phyloP scores from a whole-genome alignment of 441 rosid genomes.

The Bruguiera hainesii region DNA sequence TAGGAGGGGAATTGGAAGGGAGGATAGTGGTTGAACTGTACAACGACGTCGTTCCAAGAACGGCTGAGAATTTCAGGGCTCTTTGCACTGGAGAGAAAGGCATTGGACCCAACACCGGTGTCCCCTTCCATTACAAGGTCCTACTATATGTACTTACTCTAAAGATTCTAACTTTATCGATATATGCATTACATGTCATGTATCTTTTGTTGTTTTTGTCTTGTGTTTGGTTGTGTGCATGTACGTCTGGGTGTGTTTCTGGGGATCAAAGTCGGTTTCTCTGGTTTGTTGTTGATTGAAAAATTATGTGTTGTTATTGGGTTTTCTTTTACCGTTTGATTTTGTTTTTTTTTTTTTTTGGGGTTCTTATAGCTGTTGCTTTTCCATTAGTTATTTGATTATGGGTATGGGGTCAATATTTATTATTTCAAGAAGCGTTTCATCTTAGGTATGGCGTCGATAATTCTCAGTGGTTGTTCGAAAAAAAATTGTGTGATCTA shows the following conservation, averaged over 20 bases:
- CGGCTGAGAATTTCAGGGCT: constrained; percentile 89
- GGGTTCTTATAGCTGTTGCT: neutral
- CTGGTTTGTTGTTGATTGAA: neutral
- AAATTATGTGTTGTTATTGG: neutral
- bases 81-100: constrained; percentile 94
- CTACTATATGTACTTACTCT: constrained; percentile 2
- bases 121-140: constrained; percentile 91
- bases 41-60: constrained; percentile 81
- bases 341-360: neutral
- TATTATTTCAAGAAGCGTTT: too few relatives aligned
- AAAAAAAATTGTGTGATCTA: neutral
- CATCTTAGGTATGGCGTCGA: neutral
- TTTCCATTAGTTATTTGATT: too few relatives aligned
- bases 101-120: constrained; percentile 70
- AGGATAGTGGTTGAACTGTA: constrained; percentile 85
- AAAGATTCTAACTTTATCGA: neutral
- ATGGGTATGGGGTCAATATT: too few relatives aligned
- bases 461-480: neutral
- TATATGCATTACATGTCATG: neutral
- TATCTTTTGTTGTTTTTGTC: neutral
- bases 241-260: neutral
- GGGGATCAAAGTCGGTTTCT: neutral
- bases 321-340: neutral
- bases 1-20: constrained; percentile 91
- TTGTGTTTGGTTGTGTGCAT: neutral